Percentiles rank a stretch among this genome's conserved stretches.
These are phyloP conservation scores for Auricularia cornea DNA, from an alignment of 768 basidiomycete genomes.

Conservation along the genomic window DNA sequence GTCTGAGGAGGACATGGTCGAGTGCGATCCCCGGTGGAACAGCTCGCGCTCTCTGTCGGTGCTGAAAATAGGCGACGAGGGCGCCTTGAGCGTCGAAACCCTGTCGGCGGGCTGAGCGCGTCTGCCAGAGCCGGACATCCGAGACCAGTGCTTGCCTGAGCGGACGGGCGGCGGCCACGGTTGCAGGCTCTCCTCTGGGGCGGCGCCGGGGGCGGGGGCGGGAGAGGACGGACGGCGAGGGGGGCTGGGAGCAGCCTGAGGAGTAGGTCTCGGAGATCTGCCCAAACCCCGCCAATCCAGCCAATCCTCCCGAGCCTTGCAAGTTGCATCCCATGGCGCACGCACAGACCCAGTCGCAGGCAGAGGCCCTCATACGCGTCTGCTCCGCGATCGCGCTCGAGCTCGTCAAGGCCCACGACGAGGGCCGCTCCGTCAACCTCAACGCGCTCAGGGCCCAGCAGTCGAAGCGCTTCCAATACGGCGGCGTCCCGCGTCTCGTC, in stretches of 20 bases:
- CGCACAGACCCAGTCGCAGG: too few relatives aligned
- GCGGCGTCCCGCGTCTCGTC: constrained; percentile 85
- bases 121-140: too few relatives aligned
- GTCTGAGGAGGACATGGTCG: not conserved
- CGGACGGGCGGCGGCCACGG: not conserved
- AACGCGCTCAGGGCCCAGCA: constrained; percentile 81
- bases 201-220: too few relatives aligned
- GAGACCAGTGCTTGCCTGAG: not conserved
- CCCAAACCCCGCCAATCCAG: not conserved
- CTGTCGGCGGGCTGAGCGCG: not conserved
- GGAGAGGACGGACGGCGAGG: too few relatives aligned
- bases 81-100: not conserved
- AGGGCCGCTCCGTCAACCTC: constrained; percentile 68
- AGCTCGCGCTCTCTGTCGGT: not conserved
- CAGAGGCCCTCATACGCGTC: constrained; percentile 81
- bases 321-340: not conserved
- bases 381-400: constrained; percentile 93
- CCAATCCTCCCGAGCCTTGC: not conserved
- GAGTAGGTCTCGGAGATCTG: too few relatives aligned
- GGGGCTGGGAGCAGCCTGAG: too few relatives aligned
- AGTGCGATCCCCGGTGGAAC: not conserved
- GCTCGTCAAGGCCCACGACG: constrained; percentile 81
- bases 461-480: constrained; percentile 83
- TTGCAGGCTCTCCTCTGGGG: too few relatives aligned
- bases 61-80: not conserved